A percentile compares a stretch with the other conserved stretches of the same genome.
Evolutionary conservation across 139 green algal genomes (phyloP).

Genomic region (Diplosphaera chodatii): DNA sequence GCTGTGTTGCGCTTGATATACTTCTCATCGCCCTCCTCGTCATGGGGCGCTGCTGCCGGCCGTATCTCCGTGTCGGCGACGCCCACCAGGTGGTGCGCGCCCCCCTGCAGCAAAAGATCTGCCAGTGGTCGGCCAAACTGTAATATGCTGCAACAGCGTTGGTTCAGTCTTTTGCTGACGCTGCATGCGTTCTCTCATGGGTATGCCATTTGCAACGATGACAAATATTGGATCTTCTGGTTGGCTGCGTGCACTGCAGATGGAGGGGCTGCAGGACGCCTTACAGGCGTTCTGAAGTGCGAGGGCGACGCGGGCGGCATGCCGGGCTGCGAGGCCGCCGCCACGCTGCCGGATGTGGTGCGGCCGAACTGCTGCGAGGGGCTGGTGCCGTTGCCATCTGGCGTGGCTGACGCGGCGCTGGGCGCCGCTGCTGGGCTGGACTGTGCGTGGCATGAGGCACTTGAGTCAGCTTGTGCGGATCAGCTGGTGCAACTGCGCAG

Average conservation of each 20-base stretch:
- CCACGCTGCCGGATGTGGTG: not conserved
- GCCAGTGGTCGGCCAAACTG: too few species aligned
- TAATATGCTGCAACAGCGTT: too few species aligned
- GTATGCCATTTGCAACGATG: too few species aligned
- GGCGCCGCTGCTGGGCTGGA: not conserved
- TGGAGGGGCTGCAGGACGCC: too few species aligned
- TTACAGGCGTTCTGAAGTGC: constrained; percentile 2
- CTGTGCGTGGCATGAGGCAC: not conserved
- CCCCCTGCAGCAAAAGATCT: too few species aligned
- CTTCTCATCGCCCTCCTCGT: constrained; percentile 41
- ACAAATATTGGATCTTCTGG: too few species aligned
- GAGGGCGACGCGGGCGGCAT: not conserved
- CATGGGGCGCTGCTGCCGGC: constrained; percentile 12
- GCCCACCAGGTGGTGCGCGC: constrained; percentile 11
- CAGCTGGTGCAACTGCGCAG: too few species aligned
- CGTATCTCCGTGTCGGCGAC: constrained; percentile 22
- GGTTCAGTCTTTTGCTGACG: too few species aligned
- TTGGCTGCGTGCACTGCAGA: too few species aligned
- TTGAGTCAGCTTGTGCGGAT: too few species aligned
- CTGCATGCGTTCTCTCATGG: too few species aligned
- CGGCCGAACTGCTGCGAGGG: not conserved
- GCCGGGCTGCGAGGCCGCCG: not conserved
- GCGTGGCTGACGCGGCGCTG: not conserved
- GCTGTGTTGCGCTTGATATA: constrained; percentile 40
- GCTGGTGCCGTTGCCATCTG: not conserved